phyloP scores from a whole-genome alignment of 2,329 filamentous ascomycete genomes.

The Canariomyces notabilis region DNA sequence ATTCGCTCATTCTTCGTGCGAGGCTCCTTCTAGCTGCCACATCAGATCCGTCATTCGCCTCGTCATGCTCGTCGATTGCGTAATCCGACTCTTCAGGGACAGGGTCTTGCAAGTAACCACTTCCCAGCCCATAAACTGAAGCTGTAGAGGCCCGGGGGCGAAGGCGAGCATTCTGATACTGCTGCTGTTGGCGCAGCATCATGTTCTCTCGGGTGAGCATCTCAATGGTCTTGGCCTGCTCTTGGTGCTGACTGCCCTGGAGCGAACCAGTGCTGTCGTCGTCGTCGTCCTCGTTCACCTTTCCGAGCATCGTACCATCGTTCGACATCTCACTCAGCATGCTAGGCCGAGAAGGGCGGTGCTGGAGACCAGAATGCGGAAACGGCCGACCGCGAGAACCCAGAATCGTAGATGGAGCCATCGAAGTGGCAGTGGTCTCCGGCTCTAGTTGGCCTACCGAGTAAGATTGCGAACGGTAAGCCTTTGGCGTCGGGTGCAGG shows the following conservation, averaged over 20 bases:
- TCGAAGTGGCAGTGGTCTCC: slow-evolving; percentile 44
- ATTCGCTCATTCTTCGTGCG: slow-evolving; percentile 55
- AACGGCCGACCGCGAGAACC: slow-evolving; percentile 46
- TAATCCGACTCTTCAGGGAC: slow-evolving; percentile 64
- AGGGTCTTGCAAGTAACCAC: slow-evolving; percentile 55
- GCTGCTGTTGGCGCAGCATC: slow-evolving; percentile 50
- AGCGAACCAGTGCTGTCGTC: slow-evolving; percentile 52
- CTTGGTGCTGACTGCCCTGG: slow-evolving; percentile 50
- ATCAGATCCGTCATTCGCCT: slow-evolving; percentile 50
- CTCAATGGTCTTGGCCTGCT: slow-evolving; percentile 59
- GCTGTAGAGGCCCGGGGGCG: slow-evolving; percentile 55
- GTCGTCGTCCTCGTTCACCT: slow-evolving; percentile 64
- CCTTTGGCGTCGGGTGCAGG: slow-evolving; percentile 84
- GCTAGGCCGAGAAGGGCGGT: slow-evolving; percentile 73
- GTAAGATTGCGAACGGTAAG: slow-evolving; percentile 92
- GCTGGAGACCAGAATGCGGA: slow-evolving; percentile 67
- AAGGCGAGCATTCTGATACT: slow-evolving; percentile 48
- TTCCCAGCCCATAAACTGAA: slow-evolving; percentile 48
- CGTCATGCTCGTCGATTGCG: slow-evolving; percentile 68
- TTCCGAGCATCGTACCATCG: slow-evolving; percentile 57
- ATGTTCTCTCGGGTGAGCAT: slow-evolving; percentile 58
- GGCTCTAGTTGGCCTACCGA: slow-evolving; percentile 86
- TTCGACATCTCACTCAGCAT: slow-evolving; percentile 69
- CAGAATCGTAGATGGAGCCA: slow-evolving; percentile 45
- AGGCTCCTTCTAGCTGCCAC: slow-evolving; percentile 42